Conservation (phyloP, 148 eudicot species). For the Dysphania ambrosioides region DNA sequence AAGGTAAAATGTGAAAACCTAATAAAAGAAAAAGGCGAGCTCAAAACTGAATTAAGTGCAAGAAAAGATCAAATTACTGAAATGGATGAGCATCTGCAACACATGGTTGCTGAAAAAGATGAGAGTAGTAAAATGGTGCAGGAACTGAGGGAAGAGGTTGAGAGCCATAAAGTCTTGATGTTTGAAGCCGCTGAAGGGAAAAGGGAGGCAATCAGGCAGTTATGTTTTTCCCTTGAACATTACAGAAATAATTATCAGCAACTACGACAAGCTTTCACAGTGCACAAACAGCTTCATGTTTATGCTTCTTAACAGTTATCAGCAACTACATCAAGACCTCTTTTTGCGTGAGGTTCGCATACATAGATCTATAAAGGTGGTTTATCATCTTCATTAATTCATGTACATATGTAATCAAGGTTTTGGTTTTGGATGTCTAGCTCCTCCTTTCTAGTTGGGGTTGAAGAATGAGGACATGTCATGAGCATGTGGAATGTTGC, state of each 20-base stretch:
- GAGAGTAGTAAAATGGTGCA: constrained; percentile 24
- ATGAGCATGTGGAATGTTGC: not conserved
- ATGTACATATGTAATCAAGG: constrained; percentile 17
- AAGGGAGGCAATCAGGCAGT: constrained; percentile 78
- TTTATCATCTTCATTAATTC: not conserved
- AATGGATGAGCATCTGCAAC: constrained; percentile 36
- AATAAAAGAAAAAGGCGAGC: constrained; percentile 38
- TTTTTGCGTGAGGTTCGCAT: constrained; percentile 4
- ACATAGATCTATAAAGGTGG: constrained; percentile 14
- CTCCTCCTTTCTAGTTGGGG: not conserved
- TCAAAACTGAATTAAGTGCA: constrained; percentile 30
- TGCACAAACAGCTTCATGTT: constrained; percentile 37
- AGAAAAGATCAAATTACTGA: constrained; percentile 42
- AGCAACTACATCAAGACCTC: not conserved
- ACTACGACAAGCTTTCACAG: constrained; percentile 56
- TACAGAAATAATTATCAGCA: constrained; percentile 57
- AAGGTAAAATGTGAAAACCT: constrained; percentile 40
- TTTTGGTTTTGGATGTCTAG: not conserved
- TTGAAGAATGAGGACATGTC: not conserved
- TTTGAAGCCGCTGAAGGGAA: constrained; percentile 76
- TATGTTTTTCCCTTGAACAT: constrained; percentile 81
- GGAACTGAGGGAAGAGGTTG: constrained; percentile 52
- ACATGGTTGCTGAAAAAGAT: constrained; percentile 23
- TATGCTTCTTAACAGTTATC: constrained; percentile 22
- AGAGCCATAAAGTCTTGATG: constrained; percentile 43